phyloP scores from a whole-genome alignment of 176 grass and related monocot genomes.

The Paspalum notatum region DNA sequence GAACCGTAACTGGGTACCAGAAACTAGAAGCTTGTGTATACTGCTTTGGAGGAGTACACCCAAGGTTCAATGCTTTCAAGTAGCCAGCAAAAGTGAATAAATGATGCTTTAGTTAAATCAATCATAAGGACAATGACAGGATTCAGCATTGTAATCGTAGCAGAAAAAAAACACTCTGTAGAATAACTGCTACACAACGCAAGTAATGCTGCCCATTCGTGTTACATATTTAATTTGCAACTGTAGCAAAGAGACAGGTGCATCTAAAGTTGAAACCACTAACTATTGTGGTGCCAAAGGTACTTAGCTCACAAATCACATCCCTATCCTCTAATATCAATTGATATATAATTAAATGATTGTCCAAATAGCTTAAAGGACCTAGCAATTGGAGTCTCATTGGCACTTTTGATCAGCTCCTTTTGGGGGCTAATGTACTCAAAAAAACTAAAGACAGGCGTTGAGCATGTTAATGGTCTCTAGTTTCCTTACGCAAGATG shows the following conservation, averaged over 20 bases:
- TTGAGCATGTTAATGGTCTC: slow-evolving; percentile 44
- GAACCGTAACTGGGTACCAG: background rate
- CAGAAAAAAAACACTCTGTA: slow-evolving; percentile 10
- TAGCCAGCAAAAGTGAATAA: slow-evolving; percentile 1
- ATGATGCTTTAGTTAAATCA: slow-evolving; percentile 11
- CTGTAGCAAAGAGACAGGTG: slow-evolving; percentile 46
- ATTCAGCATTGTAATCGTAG: background rate
- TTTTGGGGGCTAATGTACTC: slow-evolving; percentile 6
- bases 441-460: slow-evolving; percentile 11
- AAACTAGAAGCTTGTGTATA: slow-evolving; percentile 14
- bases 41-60: slow-evolving; percentile 20
- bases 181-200: slow-evolving; percentile 22
- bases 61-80: slow-evolving; percentile 32
- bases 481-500: slow-evolving; percentile 50
- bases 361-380: slow-evolving; percentile 34
- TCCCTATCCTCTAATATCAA: slow-evolving; percentile 52
- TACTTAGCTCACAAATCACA: slow-evolving; percentile 51
- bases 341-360: slow-evolving; percentile 48
- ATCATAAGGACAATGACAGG: slow-evolving; percentile 22
- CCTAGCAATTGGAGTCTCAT: slow-evolving; percentile 45
- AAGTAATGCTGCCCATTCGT: slow-evolving; percentile 1
- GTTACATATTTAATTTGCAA: slow-evolving; percentile 45
- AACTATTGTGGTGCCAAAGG: slow-evolving; percentile 42
- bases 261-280: slow-evolving; percentile 50
- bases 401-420: slow-evolving; percentile 14